A percentile compares a stretch with the other conserved stretches of the same genome.
These are phyloP conservation scores for Debaryomyces fabryi DNA, from an alignment of 1,139 yeast species.

Conservation along the genomic window DNA sequence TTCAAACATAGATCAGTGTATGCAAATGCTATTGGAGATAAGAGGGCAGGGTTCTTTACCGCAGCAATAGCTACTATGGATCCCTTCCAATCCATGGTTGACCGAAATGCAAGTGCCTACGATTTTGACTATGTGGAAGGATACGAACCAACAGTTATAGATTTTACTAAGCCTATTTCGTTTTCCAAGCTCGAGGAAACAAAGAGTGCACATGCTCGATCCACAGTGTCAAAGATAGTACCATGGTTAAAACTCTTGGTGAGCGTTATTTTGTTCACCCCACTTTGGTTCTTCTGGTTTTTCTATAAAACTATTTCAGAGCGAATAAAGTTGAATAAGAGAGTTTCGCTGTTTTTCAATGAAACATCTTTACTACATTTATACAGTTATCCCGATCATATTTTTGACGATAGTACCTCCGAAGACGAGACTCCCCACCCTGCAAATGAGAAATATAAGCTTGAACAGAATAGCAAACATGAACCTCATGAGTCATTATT, in stretches of 20 bases:
- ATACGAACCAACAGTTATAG: slow-evolving; percentile 58
- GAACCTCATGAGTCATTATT: slow-evolving; percentile 13
- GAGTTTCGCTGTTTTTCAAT: slow-evolving; percentile 34
- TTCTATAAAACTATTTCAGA: slow-evolving; percentile 47
- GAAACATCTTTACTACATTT: slow-evolving; percentile 36
- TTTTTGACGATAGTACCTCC: slow-evolving; percentile 10
- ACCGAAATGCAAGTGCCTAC: slow-evolving; percentile 41
- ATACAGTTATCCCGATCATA: slow-evolving; percentile 18
- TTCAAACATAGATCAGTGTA: slow-evolving; percentile 62
- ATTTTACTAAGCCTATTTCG: slow-evolving; percentile 37
- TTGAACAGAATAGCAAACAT: background rate
- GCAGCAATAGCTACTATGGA: slow-evolving; percentile 67
- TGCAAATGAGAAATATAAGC: slow-evolving; percentile 4
- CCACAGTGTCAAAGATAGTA: slow-evolving; percentile 28
- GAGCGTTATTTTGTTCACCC: slow-evolving; percentile 49
- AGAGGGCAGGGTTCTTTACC: slow-evolving; percentile 81
- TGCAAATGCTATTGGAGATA: slow-evolving; percentile 77
- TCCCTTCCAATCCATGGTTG: slow-evolving; percentile 55
- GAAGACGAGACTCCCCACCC: slow-evolving; percentile 11
- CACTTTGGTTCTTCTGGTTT: slow-evolving; percentile 55
- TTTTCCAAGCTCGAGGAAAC: background rate
- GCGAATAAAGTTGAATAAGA: slow-evolving; percentile 34
- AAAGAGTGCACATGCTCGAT: background rate
- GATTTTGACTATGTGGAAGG: slow-evolving; percentile 49
- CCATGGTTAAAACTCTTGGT: slow-evolving; percentile 51